These are phyloP conservation scores for Rhynchosporium secalis DNA, from an alignment of 2,329 filamentous ascomycete genomes.

Conservation along the genomic window DNA sequence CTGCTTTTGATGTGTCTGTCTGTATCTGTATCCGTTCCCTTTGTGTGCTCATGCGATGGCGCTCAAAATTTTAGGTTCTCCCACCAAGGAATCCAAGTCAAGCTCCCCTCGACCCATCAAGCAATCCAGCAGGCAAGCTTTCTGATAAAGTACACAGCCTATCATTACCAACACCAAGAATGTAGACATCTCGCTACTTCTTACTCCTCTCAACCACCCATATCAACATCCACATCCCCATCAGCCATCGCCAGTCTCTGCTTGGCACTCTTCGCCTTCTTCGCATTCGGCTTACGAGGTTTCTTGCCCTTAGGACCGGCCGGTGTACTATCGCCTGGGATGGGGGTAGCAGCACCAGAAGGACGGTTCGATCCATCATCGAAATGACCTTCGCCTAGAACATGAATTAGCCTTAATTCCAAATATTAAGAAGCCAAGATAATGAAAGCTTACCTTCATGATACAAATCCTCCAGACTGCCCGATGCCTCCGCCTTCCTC, in stretches of 20 bases:
- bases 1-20: no score
- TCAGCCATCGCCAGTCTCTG: constrained; percentile 69
- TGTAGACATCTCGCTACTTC: no score
- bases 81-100: no score
- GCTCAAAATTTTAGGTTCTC: no score
- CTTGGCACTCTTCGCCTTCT: constrained; percentile 69
- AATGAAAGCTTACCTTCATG: constrained; percentile 78
- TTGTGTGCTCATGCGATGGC: no score
- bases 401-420: constrained; percentile 38
- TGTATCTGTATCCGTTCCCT: no score
- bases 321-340: constrained; percentile 51
- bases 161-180: no score
- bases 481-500: constrained; percentile 54
- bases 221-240: constrained; percentile 45
- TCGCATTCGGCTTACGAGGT: constrained; percentile 51
- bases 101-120: no score
- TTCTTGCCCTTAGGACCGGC: constrained; percentile 57
- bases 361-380: constrained; percentile 80
- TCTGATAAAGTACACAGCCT: no score
- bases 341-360: constrained; percentile 82
- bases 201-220: constrained; percentile 18
- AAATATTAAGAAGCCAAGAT: constrained; percentile 23
- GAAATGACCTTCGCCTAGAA: constrained; percentile 88
- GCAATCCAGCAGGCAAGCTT: no score
- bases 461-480: constrained; percentile 94